Conservation (phyloP, 176 grass and related monocot genomes). For the Raddia guianensis region DNA sequence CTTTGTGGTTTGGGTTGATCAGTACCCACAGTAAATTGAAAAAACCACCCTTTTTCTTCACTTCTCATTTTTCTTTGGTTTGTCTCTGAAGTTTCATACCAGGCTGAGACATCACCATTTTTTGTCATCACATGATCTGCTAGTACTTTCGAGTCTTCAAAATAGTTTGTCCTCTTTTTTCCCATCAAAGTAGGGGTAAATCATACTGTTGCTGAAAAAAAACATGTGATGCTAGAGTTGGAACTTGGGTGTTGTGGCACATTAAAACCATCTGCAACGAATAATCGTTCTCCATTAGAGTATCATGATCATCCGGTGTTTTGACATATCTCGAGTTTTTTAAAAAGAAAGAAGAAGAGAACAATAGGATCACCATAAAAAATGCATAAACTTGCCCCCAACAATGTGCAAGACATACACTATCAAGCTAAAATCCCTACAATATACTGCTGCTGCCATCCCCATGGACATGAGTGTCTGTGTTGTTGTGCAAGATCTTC, state of each 20-base stretch:
- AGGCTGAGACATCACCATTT: neutral
- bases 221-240: neutral
- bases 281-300: neutral
- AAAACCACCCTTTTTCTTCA: neutral
- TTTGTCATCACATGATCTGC: neutral
- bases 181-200: neutral
- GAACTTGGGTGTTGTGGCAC: neutral
- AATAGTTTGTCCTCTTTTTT: neutral
- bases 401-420: neutral
- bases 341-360: neutral
- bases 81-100: slow-evolving; percentile 7
- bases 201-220: too few relatives aligned
- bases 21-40: neutral
- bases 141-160: slow-evolving; percentile 14
- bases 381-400: neutral
- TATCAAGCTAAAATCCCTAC: slow-evolving; percentile 14
- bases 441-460: neutral
- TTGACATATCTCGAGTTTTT: neutral
- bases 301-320: neutral
- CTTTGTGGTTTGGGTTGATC: neutral
- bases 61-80: slow-evolving; percentile 21
- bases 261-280: neutral
- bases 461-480: slow-evolving; percentile 30
- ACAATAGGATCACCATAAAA: neutral
- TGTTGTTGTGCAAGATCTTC: slow-evolving; percentile 49